Evolutionary conservation across 805 yeast genomes (phyloP).

Genomic region (Scheffersomyces amazonensis): DNA sequence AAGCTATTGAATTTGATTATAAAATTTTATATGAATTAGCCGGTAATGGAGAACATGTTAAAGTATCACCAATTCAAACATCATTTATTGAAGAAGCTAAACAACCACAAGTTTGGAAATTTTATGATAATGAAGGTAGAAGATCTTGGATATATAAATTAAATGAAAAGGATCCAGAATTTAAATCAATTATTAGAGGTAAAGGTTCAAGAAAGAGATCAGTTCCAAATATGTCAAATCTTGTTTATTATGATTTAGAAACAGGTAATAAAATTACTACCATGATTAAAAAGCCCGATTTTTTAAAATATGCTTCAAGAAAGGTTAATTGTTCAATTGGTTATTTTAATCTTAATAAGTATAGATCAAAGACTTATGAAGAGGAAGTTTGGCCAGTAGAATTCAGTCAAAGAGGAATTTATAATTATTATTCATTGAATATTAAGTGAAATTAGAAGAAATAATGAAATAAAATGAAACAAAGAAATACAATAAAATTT

Average conservation of each 20-base stretch:
- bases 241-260: slow-evolving; percentile 58
- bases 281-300: slow-evolving; percentile 43
- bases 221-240: slow-evolving; percentile 21
- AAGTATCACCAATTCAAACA: slow-evolving; percentile 26
- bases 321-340: slow-evolving; percentile 57
- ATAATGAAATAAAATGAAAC: no score
- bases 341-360: slow-evolving; percentile 36
- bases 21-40: slow-evolving; percentile 51
- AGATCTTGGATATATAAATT: slow-evolving; percentile 75
- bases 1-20: slow-evolving; percentile 66
- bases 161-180: slow-evolving; percentile 26
- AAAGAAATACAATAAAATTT: no score
- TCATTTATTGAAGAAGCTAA: slow-evolving; percentile 23
- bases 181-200: slow-evolving; percentile 22
- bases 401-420: slow-evolving; percentile 51
- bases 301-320: slow-evolving; percentile 50
- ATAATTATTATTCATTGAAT: slow-evolving; percentile 55
- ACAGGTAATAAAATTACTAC: slow-evolving; percentile 60
- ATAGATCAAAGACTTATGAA: slow-evolving; percentile 3
- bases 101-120: slow-evolving; percentile 45
- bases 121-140: slow-evolving; percentile 64
- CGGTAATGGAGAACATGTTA: slow-evolving; percentile 28
- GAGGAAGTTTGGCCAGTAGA: slow-evolving; percentile 46
- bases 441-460: slow-evolving; percentile 23
- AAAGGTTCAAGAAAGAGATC: slow-evolving; percentile 10